Evolutionary conservation across 352 stramenopile species (phyloP).

Genomic region (Phytophthora pisi): DNA sequence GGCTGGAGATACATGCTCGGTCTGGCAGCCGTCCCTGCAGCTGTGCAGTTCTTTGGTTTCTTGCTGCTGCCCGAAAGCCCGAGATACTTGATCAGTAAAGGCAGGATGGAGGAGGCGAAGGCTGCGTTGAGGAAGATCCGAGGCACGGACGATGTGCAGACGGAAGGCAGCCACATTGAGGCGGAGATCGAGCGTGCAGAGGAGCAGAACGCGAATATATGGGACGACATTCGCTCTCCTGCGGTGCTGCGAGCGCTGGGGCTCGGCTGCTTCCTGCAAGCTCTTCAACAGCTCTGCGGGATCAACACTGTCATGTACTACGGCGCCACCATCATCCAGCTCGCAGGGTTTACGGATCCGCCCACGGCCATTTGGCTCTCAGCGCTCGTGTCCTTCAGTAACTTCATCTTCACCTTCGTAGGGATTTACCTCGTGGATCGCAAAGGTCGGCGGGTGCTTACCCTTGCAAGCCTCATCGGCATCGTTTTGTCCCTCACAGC

Average conservation of each 20-base stretch:
- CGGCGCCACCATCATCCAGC: slow-evolving; percentile 80
- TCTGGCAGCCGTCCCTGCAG: slow-evolving; percentile 65
- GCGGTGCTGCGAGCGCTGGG: slow-evolving; percentile 33
- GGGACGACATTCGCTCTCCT: slow-evolving; percentile 38
- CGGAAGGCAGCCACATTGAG: slow-evolving; percentile 66
- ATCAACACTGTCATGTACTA: slow-evolving; percentile 93
- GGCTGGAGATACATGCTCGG: slow-evolving; percentile 88
- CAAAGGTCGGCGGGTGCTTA: slow-evolving; percentile 31
- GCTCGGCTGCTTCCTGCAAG: slow-evolving; percentile 59
- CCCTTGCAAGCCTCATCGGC: slow-evolving; percentile 33
- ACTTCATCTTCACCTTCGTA: slow-evolving; percentile 49
- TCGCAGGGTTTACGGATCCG: slow-evolving; percentile 75
- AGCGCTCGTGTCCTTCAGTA: slow-evolving; percentile 59
- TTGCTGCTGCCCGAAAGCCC: slow-evolving; percentile 77
- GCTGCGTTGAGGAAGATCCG: slow-evolving; percentile 57
- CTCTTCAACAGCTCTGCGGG: slow-evolving; percentile 67
- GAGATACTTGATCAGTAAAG: slow-evolving; percentile 62
- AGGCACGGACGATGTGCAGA: slow-evolving; percentile 53
- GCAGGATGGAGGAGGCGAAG: slow-evolving; percentile 51
- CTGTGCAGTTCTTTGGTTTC: slow-evolving; percentile 75
- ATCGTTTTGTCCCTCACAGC: slow-evolving; percentile 30
- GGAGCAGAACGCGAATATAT: slow-evolving; percentile 37
- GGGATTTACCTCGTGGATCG: slow-evolving; percentile 41
- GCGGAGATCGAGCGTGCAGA: slow-evolving; percentile 46
- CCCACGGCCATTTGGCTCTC: slow-evolving; percentile 82